Evolutionary conservation across 345 rosid species (phyloP).

Genomic region (Pelargonium nanum): DNA sequence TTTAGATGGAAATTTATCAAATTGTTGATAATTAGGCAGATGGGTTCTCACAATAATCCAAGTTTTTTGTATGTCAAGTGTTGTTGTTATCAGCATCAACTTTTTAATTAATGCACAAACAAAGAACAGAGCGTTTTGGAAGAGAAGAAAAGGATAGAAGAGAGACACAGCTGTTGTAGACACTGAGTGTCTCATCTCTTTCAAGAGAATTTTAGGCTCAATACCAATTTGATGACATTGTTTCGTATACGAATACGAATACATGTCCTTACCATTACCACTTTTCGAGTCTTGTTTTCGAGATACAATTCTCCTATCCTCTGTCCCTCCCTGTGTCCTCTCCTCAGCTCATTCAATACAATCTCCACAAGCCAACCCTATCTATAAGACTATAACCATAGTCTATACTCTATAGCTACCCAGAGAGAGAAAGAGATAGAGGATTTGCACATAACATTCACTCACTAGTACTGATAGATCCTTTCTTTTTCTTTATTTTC

Average conservation of each 20-base stretch:
- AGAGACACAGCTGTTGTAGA: background rate
- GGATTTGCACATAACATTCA: too few relatives aligned
- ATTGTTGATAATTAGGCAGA: background rate
- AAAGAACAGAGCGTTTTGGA: background rate
- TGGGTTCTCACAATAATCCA: background rate
- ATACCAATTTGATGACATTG: too few relatives aligned
- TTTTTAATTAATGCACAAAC: background rate
- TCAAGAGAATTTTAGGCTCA: background rate
- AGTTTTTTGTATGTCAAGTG: background rate
- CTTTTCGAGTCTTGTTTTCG: background rate
- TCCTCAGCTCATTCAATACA: background rate
- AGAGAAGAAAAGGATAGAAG: too few relatives aligned
- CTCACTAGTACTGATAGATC: background rate
- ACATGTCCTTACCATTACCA: background rate
- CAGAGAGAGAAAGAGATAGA: background rate
- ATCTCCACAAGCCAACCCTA: background rate
- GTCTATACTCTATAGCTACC: too few relatives aligned
- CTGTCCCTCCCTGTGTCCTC: background rate
- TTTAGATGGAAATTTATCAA: background rate
- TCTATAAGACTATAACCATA: too few relatives aligned
- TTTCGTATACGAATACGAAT: too few relatives aligned
- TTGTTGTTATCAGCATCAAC: background rate
- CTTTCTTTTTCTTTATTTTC: background rate
- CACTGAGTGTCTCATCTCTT: background rate
- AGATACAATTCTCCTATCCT: background rate